phyloP scores from a whole-genome alignment of 345 rosid species.

The Lenwebbia sp. region DNA sequence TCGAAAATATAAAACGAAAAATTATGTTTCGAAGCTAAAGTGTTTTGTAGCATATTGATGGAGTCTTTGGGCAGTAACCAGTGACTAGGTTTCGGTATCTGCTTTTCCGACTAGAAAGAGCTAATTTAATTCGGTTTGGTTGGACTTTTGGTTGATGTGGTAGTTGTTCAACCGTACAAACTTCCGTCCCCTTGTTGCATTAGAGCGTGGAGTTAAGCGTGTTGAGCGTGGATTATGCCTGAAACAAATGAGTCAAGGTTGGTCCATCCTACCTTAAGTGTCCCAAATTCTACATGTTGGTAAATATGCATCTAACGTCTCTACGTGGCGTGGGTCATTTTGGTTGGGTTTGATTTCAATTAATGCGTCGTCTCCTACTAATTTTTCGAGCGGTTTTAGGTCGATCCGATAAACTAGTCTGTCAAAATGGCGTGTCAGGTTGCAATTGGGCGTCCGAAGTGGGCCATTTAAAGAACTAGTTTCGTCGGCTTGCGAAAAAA shows the following conservation, averaged over 20 bases:
- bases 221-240: background rate
- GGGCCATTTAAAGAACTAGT: background rate
- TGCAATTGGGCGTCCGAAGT: background rate
- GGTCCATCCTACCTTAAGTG: background rate
- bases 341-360: background rate
- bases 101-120: background rate
- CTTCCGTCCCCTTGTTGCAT: background rate
- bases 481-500: accelerated
- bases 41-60: no score
- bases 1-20: no score
- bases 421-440: background rate
- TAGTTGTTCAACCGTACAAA: background rate
- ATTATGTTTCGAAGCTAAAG: no score
- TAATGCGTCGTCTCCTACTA: background rate
- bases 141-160: background rate
- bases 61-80: no score
- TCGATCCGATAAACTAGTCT: accelerated
- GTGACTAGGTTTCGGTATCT: no score
- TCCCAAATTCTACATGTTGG: background rate
- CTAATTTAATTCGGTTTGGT: background rate
- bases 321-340: background rate
- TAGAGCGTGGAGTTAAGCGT: background rate
- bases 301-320: background rate
- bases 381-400: background rate
- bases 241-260: background rate